Percentiles rank a stretch among this genome's conserved stretches.
Evolutionary conservation across 306 rosid genomes (phyloP).

Genomic region (Purshia tridentata): DNA sequence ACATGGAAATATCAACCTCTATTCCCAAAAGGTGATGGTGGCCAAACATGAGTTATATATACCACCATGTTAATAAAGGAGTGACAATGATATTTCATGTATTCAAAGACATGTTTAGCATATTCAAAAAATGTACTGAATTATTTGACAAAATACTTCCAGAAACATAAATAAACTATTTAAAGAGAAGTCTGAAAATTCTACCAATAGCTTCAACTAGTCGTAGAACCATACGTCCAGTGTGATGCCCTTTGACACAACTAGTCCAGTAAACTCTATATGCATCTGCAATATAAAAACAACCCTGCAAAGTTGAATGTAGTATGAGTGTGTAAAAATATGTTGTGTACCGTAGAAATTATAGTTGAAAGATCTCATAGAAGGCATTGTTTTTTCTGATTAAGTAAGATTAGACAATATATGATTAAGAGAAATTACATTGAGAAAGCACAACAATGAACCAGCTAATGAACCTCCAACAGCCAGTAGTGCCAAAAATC

Average conservation of each 20-base stretch:
- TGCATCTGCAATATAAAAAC: constrained; percentile 74
- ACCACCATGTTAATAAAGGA: not conserved
- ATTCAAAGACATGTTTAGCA: not conserved
- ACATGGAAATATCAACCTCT: not conserved
- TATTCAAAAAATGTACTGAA: not conserved
- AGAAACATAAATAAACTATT: not conserved
- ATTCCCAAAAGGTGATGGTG: constrained; percentile 7
- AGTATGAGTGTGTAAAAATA: constrained; percentile 18
- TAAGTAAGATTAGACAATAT: not conserved
- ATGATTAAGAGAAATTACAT: constrained; percentile 47
- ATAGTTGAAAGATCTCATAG: not conserved
- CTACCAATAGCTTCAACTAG: constrained; percentile 97
- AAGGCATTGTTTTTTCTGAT: not conserved
- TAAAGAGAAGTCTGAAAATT: constrained; percentile 16
- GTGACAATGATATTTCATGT: not conserved
- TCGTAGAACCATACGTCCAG: constrained; percentile 83
- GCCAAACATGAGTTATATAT: not conserved
- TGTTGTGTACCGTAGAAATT: not conserved
- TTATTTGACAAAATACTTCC: not conserved
- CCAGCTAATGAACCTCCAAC: constrained; percentile 96
- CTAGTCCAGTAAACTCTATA: constrained; percentile 87
- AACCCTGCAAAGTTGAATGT: constrained; percentile 58
- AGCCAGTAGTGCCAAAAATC: constrained; percentile 92
- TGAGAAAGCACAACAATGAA: constrained; percentile 90
- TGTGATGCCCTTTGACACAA: constrained; percentile 88